Evolutionary conservation across 352 stramenopile genomes (phyloP).

Genomic region (Phytophthora sojae): DNA sequence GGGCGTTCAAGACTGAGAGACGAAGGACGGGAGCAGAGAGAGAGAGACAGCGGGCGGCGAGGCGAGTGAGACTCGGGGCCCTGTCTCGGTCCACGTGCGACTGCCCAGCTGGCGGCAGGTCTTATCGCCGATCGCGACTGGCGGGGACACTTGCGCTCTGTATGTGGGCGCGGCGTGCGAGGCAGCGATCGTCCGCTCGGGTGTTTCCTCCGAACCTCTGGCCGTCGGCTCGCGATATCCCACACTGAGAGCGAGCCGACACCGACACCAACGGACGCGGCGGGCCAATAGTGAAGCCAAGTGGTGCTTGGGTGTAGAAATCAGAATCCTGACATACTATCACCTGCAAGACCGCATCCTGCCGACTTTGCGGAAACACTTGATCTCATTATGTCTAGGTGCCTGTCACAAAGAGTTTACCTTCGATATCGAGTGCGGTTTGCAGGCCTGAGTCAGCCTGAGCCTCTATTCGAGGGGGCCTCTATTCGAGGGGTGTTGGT

Average conservation of each 20-base stretch:
- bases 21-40: background rate
- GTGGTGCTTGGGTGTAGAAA: background rate
- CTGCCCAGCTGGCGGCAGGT: constrained; percentile 34
- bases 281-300: background rate
- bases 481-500: too few species aligned
- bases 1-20: constrained; percentile 46
- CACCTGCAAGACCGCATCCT: background rate
- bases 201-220: constrained; percentile 34
- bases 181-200: constrained; percentile 27
- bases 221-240: constrained; percentile 35
- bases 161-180: background rate
- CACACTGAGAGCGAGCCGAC: constrained; percentile 30
- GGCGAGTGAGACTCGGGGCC: constrained; percentile 7
- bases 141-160: constrained; percentile 3
- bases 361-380: background rate
- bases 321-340: background rate
- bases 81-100: constrained; percentile 39
- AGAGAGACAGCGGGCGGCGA: constrained; percentile 26
- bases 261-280: constrained; percentile 21
- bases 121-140: constrained; percentile 44
- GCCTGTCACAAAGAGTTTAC: background rate
- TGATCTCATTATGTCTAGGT: too few species aligned
- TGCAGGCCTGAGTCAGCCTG: background rate
- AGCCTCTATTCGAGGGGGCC: background rate
- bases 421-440: background rate